Evolutionary conservation across 1,284 basidiomycete species (phyloP).

Genomic region (Moesziomyces sp.): DNA sequence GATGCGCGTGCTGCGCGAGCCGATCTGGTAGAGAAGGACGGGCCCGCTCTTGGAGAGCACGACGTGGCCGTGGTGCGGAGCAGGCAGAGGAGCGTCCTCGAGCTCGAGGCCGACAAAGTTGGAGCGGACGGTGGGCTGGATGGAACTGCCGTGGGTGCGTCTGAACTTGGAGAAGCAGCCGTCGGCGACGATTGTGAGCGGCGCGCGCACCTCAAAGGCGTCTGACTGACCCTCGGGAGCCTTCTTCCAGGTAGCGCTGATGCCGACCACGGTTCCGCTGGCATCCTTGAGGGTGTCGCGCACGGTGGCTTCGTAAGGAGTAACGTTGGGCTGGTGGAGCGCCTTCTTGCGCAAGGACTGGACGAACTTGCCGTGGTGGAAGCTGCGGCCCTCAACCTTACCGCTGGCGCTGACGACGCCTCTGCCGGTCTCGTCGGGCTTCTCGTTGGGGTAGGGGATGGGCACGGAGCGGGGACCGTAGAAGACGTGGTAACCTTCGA

Average conservation of each 20-base stretch:
- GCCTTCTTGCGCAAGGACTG: slow-evolving; percentile 80
- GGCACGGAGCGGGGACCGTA: slow-evolving; percentile 75
- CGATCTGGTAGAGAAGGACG: slow-evolving; percentile 89
- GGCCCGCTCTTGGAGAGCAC: slow-evolving; percentile 78
- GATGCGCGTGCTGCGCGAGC: slow-evolving; percentile 81
- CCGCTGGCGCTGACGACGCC: slow-evolving; percentile 57
- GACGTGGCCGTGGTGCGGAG: slow-evolving; percentile 87
- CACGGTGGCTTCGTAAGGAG: slow-evolving; percentile 56
- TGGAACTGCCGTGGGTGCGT: slow-evolving; percentile 69
- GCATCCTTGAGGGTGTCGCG: slow-evolving; percentile 53
- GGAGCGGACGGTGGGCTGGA: slow-evolving; percentile 73
- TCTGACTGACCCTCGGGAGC: slow-evolving; percentile 15
- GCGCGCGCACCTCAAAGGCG: slow-evolving; percentile 72
- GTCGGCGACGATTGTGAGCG: slow-evolving; percentile 88
- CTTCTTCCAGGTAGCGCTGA: slow-evolving; percentile 49
- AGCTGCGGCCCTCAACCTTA: slow-evolving; percentile 76
- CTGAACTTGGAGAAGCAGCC: slow-evolving; percentile 93
- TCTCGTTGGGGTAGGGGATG: slow-evolving; percentile 83
- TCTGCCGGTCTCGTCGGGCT: slow-evolving; percentile 39
- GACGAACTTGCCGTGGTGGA: slow-evolving; percentile 95
- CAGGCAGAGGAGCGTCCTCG: slow-evolving; percentile 79
- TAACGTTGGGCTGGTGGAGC: slow-evolving; percentile 65
- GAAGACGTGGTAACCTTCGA: slow-evolving; percentile 88
- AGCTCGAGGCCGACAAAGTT: slow-evolving; percentile 86
- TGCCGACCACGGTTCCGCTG: slow-evolving; percentile 49